Evolutionary conservation across 352 stramenopile species (phyloP).

Genomic region (Globisporangium viniferum): DNA sequence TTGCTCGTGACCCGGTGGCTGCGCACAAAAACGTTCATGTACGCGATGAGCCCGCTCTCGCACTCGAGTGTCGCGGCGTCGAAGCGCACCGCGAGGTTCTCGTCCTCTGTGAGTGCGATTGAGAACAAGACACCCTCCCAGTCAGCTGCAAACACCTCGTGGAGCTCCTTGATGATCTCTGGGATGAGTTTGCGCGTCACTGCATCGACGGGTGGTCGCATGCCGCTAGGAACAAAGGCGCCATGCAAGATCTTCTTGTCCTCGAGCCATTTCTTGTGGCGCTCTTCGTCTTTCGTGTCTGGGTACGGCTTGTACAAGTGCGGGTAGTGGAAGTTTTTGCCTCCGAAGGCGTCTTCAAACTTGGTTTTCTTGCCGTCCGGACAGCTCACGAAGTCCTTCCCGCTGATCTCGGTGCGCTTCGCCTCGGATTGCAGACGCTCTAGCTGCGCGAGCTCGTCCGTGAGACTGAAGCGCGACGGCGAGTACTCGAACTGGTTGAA

Average conservation of each 20-base stretch:
- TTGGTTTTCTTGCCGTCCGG: constrained; percentile 50
- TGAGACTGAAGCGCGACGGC: constrained; percentile 61
- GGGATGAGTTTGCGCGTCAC: constrained; percentile 66
- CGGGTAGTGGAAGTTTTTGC: constrained; percentile 51
- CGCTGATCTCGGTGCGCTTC: constrained; percentile 70
- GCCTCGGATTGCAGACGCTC: constrained; percentile 61
- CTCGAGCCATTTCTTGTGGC: constrained; percentile 56
- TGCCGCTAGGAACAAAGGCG: constrained; percentile 60
- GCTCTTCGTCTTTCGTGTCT: constrained; percentile 47
- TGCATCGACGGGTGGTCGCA: constrained; percentile 47
- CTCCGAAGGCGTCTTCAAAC: constrained; percentile 72
- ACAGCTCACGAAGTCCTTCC: constrained; percentile 63
- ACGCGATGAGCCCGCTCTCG: constrained; percentile 63
- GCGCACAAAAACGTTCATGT: constrained; percentile 82
- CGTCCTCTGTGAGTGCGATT: constrained; percentile 52
- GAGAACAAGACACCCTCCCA: constrained; percentile 60
- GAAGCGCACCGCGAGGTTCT: constrained; percentile 64
- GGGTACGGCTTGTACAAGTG: constrained; percentile 70
- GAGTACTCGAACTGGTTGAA: constrained; percentile 83
- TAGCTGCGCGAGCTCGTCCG: constrained; percentile 61
- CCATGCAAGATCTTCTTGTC: constrained; percentile 74
- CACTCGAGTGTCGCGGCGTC: constrained; percentile 41
- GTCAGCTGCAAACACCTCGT: constrained; percentile 52
- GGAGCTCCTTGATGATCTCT: constrained; percentile 71
- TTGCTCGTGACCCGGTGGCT: constrained; percentile 64